Conservation (phyloP, 202 grass and related monocot species). For the Elaeis oleifera region DNA sequence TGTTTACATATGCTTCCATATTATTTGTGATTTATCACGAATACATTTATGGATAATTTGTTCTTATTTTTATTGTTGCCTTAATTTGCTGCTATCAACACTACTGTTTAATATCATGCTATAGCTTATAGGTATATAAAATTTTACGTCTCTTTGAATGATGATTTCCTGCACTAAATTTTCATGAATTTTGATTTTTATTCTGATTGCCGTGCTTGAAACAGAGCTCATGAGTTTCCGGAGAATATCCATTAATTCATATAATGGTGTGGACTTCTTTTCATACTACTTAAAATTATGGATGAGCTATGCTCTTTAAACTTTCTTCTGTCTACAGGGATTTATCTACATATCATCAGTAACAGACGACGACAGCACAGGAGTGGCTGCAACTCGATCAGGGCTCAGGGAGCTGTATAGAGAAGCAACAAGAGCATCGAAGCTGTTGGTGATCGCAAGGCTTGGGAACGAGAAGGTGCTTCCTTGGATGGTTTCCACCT, state of each 20-base stretch:
- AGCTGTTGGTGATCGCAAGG: constrained; percentile 80
- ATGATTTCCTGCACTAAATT: too few relatives aligned
- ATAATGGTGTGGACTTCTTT: background rate
- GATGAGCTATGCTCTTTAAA: background rate
- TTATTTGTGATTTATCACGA: too few relatives aligned
- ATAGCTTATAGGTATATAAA: too few relatives aligned
- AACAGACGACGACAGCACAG: constrained; percentile 45
- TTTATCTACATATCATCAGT: constrained; percentile 90
- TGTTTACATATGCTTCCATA: too few relatives aligned
- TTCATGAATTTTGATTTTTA: too few relatives aligned
- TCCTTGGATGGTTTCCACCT: constrained; percentile 80
- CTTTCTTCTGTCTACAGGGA: constrained; percentile 34
- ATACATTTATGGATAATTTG: too few relatives aligned
- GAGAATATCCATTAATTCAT: background rate
- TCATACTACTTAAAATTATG: background rate
- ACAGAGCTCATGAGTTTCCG: background rate
- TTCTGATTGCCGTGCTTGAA: background rate
- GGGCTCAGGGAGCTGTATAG: constrained; percentile 72
- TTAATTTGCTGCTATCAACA: too few relatives aligned
- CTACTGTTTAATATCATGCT: too few relatives aligned
- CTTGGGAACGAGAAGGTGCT: constrained; percentile 74
- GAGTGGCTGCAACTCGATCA: constrained; percentile 60
- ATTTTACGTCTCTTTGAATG: too few relatives aligned
- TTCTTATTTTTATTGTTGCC: too few relatives aligned
- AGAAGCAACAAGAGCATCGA: constrained; percentile 55